Evolutionary conservation across 1,284 basidiomycete species (phyloP).

Genomic region (Apiotrichum domesticum): DNA sequence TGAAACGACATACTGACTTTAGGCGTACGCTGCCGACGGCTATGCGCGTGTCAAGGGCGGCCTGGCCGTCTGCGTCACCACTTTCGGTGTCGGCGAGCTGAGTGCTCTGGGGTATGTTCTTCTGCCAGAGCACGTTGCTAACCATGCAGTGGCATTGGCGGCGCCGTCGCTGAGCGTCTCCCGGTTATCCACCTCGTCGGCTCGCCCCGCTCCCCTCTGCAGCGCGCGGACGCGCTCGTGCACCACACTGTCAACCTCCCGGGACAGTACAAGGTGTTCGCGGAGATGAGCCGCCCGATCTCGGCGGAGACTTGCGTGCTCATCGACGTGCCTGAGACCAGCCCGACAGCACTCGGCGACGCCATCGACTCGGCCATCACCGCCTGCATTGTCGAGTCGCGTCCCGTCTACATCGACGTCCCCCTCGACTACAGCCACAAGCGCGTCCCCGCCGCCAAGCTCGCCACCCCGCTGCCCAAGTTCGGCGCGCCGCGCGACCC

Average conservation of each 20-base stretch:
- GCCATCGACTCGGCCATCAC: constrained; percentile 53
- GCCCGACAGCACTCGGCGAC: constrained; percentile 70
- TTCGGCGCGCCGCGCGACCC: constrained; percentile 6
- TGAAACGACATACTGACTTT: background rate
- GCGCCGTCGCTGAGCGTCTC: constrained; percentile 68
- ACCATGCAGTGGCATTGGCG: constrained; percentile 48
- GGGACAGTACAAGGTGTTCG: constrained; percentile 41
- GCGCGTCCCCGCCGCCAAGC: constrained; percentile 50
- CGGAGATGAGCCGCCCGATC: constrained; percentile 67
- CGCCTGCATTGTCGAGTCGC: constrained; percentile 61
- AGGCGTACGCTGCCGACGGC: constrained; percentile 84
- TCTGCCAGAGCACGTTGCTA: no score
- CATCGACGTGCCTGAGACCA: constrained; percentile 47
- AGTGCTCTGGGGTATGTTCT: constrained; percentile 39
- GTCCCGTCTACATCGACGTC: constrained; percentile 80
- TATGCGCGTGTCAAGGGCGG: constrained; percentile 79
- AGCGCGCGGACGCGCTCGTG: constrained; percentile 63
- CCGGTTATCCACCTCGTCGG: constrained; percentile 89
- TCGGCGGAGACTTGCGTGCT: constrained; percentile 63
- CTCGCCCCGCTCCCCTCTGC: constrained; percentile 73
- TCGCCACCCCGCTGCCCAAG: constrained; percentile 8
- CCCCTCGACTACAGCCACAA: constrained; percentile 76
- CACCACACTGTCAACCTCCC: constrained; percentile 16
- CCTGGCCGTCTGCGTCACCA: constrained; percentile 64
- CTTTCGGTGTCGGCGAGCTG: constrained; percentile 86